A percentile compares a stretch with the other conserved stretches of the same genome.
phyloP scores from a whole-genome alignment of 768 basidiomycete genomes.

The Macrolepiota dolichaula region DNA sequence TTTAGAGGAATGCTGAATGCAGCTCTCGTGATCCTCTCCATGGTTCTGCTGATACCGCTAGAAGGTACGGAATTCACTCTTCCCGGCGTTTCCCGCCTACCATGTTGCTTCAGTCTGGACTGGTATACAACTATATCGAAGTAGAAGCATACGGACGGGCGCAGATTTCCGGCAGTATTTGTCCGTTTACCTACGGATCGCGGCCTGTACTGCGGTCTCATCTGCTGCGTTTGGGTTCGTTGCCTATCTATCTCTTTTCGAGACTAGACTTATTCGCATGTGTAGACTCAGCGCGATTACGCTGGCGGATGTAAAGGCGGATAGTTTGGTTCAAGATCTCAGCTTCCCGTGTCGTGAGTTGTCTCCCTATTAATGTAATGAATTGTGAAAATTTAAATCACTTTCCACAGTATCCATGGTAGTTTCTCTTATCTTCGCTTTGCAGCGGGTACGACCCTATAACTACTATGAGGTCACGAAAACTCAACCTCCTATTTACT shows the following conservation, averaged over 20 bases:
- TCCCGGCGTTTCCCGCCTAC: neutral
- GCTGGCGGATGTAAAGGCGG: neutral
- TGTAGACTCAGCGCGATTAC: conserved; percentile 1
- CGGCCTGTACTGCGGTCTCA: neutral
- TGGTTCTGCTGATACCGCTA: conserved; percentile 6
- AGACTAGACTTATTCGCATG: neutral
- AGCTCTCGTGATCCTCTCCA: neutral
- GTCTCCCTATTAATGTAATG: neutral
- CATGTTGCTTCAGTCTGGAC: neutral
- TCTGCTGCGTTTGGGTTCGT: conserved; percentile 4
- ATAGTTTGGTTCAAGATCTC: conserved; percentile 4
- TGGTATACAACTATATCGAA: conserved; percentile 4
- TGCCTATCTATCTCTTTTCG: neutral
- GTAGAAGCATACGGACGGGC: neutral
- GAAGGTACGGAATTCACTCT: neutral
- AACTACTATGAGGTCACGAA: neutral
- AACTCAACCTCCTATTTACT: neutral
- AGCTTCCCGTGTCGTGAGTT: conserved; percentile 7
- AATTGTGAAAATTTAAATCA: neutral
- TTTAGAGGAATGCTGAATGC: conserved; percentile 2
- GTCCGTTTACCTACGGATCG: conserved; percentile 4
- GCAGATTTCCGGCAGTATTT: conserved; percentile 7
- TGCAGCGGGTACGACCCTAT: neutral
- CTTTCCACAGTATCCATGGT: conserved; percentile 1
- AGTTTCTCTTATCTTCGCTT: conserved; percentile 4